Base-by-base conservation (phyloP, 1,139 yeast genomes). In the Hyphopichia fennica region DNA sequence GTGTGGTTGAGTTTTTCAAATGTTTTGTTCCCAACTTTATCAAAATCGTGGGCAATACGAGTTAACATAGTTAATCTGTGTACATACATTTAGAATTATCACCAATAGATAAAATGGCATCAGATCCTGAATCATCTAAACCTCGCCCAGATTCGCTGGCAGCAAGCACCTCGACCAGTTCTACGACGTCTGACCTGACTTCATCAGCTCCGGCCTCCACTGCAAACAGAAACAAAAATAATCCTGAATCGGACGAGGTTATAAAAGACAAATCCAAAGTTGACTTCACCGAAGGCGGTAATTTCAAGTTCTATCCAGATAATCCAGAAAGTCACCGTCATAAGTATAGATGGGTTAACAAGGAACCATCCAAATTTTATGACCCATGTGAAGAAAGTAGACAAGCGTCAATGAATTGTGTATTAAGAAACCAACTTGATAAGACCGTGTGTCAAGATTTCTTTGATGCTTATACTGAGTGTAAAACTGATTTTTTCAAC, bases 331-430 rank as follows among this genome's bases (percentile, higher is more conserved):
- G 76, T 45, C 77, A 80, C 46, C 65, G 77, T 25, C 88, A 82
- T 57, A 79, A 81, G 53, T 78, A 79, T 49, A 68, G 77, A 44
- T 84, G 84, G 71, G 63, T 77, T 4, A 66, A 72, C 60, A 90
- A 91, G 55, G 90, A 80, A 35, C 87, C 96, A 2, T 84, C 96
- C 6, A 82, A 85, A 60, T 93, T 77, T 61, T 91, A 86, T 57
- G 97, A 93, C 58, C 98, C 99, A 0, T 93, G 99, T 63, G 87
- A 84, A 43, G 91, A 89, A 57, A 85, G 95, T 35, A 76, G 96
- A 18, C 84, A 82, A 59, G 93, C 95, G 77, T 87, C 96, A 29
- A 70, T 90, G 53, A 80, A 79, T 50, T 93, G 99, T 54, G 70
- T 93, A 58, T 64, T 84, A 47, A 79, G 89, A 56, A 79, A 86